Base-by-base conservation (phyloP, 1,139 yeast species). In the Meyerozyma athensensis region DNA sequence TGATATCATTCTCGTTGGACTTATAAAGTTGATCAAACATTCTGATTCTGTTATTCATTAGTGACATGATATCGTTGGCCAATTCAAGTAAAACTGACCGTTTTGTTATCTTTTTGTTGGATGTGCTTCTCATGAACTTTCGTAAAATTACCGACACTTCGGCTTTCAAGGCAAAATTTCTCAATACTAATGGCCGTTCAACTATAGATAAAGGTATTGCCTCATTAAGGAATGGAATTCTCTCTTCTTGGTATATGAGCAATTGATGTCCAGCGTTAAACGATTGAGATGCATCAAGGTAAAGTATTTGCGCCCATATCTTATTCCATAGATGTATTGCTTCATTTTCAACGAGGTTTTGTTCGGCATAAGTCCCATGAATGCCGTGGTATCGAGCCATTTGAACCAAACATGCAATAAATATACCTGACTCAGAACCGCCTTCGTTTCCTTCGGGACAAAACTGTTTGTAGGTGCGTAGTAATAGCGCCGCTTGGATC, bases 371-470 rank as follows among this genome's bases (percentile, higher is more conserved):
- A 47, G 76, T 81, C 45, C 80, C 63, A 48, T 75, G 74, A 2
- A 74, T 49, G n/a, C 82, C 83, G 46, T 72, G 62, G 36, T 72
- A 63, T 40, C 74, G 62, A 10, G 73, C 72, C 77, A 75, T 72
- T 47, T 74, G 79, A 31, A 73, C 61, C 13, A 75, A 58, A 36
- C 61, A 63, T 43, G 46, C 70, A n/a, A 73, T 34, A 46, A 57
- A 45, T 50, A 65, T 36, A 49, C 69, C 55, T 50, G 75, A 42
- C 28, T 75, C 78, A 36, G 65, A 63, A 38, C 70, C 68, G 10
- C 23, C 10, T 8, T 72, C 75, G 23, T 67, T 67, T 43, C 67
- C 68, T 45, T 77, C 81, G 8, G 79, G 79, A 9, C 79, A 68
- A 45, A 65, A 65, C 42, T 58, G 53, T 39, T 68, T 63, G 49